Conservation (phyloP, 116 monocot species). For the Cymodocea nodosa region DNA sequence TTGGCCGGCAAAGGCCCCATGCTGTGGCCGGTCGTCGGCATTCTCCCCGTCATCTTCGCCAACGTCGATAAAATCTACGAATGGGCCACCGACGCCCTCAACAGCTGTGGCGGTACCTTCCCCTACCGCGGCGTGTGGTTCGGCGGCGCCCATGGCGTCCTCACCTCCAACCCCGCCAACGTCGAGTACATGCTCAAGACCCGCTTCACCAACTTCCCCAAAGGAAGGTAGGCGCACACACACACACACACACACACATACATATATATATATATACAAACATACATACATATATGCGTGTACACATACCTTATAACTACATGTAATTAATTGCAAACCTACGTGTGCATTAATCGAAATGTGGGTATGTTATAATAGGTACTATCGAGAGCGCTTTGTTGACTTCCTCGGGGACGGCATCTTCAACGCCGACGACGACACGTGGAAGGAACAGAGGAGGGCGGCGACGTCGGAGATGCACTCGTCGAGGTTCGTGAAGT, state of each 20-base stretch:
- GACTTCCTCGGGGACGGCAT: slow-evolving; percentile 87
- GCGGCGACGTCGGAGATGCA: slow-evolving; percentile 72
- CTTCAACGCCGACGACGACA: slow-evolving; percentile 69
- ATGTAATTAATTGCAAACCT: too few relatives aligned
- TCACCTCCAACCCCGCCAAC: slow-evolving; percentile 48
- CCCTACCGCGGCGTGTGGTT: slow-evolving; percentile 60
- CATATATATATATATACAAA: too few relatives aligned
- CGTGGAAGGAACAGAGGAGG: slow-evolving; percentile 63
- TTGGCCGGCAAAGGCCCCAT: slow-evolving; percentile 36
- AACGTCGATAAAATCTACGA: slow-evolving; percentile 43
- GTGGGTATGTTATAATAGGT: too few relatives aligned
- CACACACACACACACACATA: too few relatives aligned
- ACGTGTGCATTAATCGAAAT: too few relatives aligned
- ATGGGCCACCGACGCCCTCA: slow-evolving; percentile 37
- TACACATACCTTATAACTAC: too few relatives aligned
- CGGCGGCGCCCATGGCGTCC: slow-evolving; percentile 29
- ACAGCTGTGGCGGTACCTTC: slow-evolving; percentile 52
- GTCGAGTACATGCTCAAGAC: slow-evolving; percentile 77
- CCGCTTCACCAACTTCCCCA: slow-evolving; percentile 70
- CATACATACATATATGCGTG: too few relatives aligned
- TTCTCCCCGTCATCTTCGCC: slow-evolving; percentile 36
- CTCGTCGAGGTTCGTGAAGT: slow-evolving; percentile 32
- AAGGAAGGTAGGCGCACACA: slow-evolving; percentile 31
- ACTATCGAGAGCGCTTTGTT: slow-evolving; percentile 61
- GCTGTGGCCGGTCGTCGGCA: slow-evolving; percentile 73